Evolutionary conservation across 1,139 yeast species (phyloP).

Genomic region (Kurtzmaniella quercitrusa): DNA sequence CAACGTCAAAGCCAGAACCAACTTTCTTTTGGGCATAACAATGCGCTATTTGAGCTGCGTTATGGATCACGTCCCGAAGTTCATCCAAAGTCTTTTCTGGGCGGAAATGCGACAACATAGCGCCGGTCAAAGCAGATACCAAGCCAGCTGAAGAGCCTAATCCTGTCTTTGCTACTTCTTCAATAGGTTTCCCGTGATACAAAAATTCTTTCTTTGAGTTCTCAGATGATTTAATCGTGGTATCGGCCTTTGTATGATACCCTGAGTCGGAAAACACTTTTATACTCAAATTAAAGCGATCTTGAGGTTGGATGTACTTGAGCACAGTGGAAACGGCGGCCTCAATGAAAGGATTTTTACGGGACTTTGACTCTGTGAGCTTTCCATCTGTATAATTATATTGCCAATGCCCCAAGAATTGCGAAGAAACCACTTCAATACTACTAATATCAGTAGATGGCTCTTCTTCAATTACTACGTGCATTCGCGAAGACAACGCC

Average conservation of each 20-base stretch:
- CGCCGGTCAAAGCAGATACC: constrained; percentile 75
- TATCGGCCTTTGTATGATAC: constrained; percentile 72
- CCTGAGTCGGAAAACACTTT: constrained; percentile 82
- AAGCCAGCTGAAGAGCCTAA: constrained; percentile 95
- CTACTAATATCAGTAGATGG: constrained; percentile 8
- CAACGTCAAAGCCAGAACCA: constrained; percentile 97
- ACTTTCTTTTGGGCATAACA: constrained; percentile 92
- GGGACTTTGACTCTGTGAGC: constrained; percentile 1
- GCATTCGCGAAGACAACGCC: constrained; percentile 88
- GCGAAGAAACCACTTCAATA: constrained; percentile 66
- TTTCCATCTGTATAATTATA: constrained; percentile 29
- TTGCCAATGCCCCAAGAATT: constrained; percentile 72
- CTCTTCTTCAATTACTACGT: constrained; percentile 49
- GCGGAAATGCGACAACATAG: constrained; percentile 49
- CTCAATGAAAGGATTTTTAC: constrained; percentile 70
- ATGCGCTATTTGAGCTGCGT: constrained; percentile 83
- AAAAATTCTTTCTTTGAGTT: constrained; percentile 46
- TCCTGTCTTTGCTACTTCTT: constrained; percentile 86
- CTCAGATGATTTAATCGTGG: constrained; percentile 25
- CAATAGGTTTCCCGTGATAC: constrained; percentile 57
- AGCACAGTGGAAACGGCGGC: constrained; percentile 56
- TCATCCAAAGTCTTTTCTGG: constrained; percentile 14
- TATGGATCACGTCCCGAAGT: constrained; percentile 51
- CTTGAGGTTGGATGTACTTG: constrained; percentile 42
- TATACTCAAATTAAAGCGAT: constrained; percentile 37